A percentile compares a stretch with the other conserved stretches of the same genome.
These are phyloP conservation scores for Aureoboletus auriporus DNA, from an alignment of 768 basidiomycete genomes.

Conservation along the genomic window DNA sequence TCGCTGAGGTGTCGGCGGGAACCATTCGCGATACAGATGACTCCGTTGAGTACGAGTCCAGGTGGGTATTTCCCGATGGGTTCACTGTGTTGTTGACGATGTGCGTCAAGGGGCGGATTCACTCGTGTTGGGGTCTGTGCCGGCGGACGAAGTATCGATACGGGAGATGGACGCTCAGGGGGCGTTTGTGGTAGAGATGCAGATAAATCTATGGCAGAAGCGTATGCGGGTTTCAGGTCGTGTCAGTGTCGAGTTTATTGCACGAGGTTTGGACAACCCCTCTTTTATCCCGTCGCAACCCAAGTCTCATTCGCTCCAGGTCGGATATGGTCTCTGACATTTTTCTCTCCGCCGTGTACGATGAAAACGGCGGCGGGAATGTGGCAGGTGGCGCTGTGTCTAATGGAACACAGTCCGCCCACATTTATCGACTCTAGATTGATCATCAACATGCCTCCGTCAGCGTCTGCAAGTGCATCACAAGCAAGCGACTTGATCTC, in stretches of 20 bases:
- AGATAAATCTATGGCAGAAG: conserved; percentile 58
- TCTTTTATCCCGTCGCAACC: background rate
- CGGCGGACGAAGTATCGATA: conserved; percentile 54
- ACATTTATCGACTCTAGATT: conserved; percentile 54
- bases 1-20: conserved; percentile 15
- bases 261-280: conserved; percentile 34
- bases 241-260: conserved; percentile 63
- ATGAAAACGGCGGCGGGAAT: conserved; percentile 4
- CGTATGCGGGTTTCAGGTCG: conserved; percentile 61
- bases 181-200: conserved; percentile 44
- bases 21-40: conserved; percentile 6
- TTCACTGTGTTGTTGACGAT: background rate
- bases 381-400: conserved; percentile 45
- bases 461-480: background rate
- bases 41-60: conserved; percentile 8
- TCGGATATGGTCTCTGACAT: conserved; percentile 25
- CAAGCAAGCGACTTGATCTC: conserved; percentile 7
- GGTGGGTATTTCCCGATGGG: conserved; percentile 3
- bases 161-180: conserved; percentile 47
- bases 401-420: conserved; percentile 55
- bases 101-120: conserved; percentile 42
- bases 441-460: conserved; percentile 35
- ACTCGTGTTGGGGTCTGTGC: conserved; percentile 37
- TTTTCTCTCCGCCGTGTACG: conserved; percentile 15
- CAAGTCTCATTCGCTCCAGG: conserved; percentile 6